phyloP scores from a whole-genome alignment of 441 rosid genomes.

The Kokia cookei region DNA sequence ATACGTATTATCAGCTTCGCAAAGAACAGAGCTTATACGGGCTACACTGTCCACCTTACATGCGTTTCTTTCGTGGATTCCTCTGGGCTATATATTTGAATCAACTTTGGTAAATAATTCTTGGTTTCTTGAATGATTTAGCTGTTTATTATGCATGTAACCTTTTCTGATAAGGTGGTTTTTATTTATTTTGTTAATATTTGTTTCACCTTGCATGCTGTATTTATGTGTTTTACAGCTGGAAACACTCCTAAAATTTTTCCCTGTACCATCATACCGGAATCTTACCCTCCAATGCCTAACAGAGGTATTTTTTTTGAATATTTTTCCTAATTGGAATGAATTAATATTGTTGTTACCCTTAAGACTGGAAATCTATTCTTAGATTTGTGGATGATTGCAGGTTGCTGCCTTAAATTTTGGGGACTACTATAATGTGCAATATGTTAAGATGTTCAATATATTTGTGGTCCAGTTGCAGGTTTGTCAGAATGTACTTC shows the following conservation, averaged over 20 bases:
- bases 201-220: constrained; percentile 6
- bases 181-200: constrained; percentile 5
- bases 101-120: constrained; percentile 68
- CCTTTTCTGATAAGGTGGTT: constrained; percentile 5
- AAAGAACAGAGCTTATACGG: constrained; percentile 91
- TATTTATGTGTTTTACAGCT: constrained; percentile 41
- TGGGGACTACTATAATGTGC: constrained; percentile 83
- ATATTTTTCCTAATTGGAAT: background rate
- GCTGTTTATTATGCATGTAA: background rate
- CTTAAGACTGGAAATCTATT: background rate
- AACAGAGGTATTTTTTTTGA: constrained; percentile 64
- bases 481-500: constrained; percentile 30
- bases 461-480: constrained; percentile 32
- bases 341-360: background rate
- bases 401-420: constrained; percentile 95
- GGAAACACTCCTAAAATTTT: constrained; percentile 90
- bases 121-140: constrained; percentile 6
- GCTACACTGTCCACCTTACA: constrained; percentile 95
- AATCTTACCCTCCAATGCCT: constrained; percentile 97
- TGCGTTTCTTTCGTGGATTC: constrained; percentile 99
- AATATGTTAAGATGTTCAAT: constrained; percentile 79
- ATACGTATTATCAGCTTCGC: constrained; percentile 94
- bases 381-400: constrained; percentile 13
- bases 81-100: constrained; percentile 98
- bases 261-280: constrained; percentile 78